These are phyloP conservation scores for Aspergillus panamensis DNA, from an alignment of 495 filamentous ascomycete genomes.

Conservation along the genomic window DNA sequence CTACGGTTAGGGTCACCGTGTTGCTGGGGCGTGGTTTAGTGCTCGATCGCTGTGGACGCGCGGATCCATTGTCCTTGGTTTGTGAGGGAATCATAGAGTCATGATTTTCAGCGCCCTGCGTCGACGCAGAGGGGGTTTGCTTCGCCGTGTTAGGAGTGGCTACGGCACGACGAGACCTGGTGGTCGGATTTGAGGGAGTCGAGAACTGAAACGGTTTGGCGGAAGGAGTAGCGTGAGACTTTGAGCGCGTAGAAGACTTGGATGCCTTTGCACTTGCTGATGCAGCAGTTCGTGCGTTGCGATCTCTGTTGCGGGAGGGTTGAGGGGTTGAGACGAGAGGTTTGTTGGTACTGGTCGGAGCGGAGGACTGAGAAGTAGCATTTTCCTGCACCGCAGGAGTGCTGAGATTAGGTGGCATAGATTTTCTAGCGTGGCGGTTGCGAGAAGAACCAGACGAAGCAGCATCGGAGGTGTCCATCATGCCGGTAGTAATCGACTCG, in stretches of 20 bases:
- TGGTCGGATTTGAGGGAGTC: conserved; percentile 9
- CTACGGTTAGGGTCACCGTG: conserved; percentile 20
- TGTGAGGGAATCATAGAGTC: background rate
- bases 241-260: conserved; percentile 7
- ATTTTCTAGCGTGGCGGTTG: conserved; percentile 17
- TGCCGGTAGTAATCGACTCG: conserved; percentile 1
- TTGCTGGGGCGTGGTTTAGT: conserved; percentile 7
- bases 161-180: conserved; percentile 14
- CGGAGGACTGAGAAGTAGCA: conserved; percentile 1
- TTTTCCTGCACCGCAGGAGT: conserved; percentile 8
- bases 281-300: conserved; percentile 13
- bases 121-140: background rate
- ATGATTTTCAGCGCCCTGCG: background rate
- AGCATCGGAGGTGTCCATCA: background rate
- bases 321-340: conserved; percentile 16
- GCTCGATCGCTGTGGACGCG: background rate
- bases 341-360: background rate
- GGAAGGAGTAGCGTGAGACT: conserved; percentile 4
- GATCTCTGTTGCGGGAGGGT: conserved; percentile 16
- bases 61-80: background rate
- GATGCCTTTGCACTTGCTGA: conserved; percentile 3
- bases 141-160: background rate
- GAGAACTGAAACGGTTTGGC: conserved; percentile 1
- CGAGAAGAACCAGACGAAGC: conserved; percentile 1
- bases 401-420: conserved; percentile 20